Evolutionary conservation across 805 yeast genomes (phyloP), one percentile per base, ranked within the genome.

Genomic region (Yamadazyma insecticola): DNA sequence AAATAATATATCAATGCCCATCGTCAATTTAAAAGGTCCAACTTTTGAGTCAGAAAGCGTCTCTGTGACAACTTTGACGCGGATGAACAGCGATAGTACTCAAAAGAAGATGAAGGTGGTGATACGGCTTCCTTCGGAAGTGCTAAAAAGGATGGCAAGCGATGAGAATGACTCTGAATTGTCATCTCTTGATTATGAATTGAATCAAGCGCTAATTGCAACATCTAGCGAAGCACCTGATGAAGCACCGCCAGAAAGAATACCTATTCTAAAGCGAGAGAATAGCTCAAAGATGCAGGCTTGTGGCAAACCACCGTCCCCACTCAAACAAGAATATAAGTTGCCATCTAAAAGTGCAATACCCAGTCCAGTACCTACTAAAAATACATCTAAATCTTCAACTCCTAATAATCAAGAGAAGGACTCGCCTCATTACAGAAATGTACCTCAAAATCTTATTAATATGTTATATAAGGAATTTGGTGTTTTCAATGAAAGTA

Each of bases 181-280:
- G 11, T 42, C 45, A 13, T 37, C 41, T 3, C 32, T 49, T 14
- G 51, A 47, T n/a, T 25, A 33, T 24, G 51, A 47, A 13, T 27
- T 47, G 6, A 47, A 48, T 16, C 26, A 44, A 25, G 44, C 38
- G 9, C 14, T 35, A 8, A 16, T 8, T 19, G 22, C 7, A n/a
- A n/a, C n/a, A n/a, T n/a, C n/a, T n/a, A n/a, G n/a, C n/a, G n/a
- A n/a, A n/a, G n/a, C n/a, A n/a, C n/a, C n/a, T n/a, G n/a, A n/a
- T n/a, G n/a, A n/a, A n/a, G n/a, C n/a, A n/a, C n/a, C n/a, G n/a
- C n/a, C n/a, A n/a, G n/a, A n/a, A n/a, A n/a, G n/a, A n/a, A n/a
- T n/a, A n/a, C n/a, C n/a, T n/a, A n/a, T n/a, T n/a, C n/a, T n/a
- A n/a, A n/a, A n/a, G n/a, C n/a, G n/a, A n/a, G n/a, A n/a, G n/a